Evolutionary conservation across 2,329 filamentous ascomycete genomes (phyloP), one percentile per base, ranked within the genome.

Genomic region (Epichloe typhina): DNA sequence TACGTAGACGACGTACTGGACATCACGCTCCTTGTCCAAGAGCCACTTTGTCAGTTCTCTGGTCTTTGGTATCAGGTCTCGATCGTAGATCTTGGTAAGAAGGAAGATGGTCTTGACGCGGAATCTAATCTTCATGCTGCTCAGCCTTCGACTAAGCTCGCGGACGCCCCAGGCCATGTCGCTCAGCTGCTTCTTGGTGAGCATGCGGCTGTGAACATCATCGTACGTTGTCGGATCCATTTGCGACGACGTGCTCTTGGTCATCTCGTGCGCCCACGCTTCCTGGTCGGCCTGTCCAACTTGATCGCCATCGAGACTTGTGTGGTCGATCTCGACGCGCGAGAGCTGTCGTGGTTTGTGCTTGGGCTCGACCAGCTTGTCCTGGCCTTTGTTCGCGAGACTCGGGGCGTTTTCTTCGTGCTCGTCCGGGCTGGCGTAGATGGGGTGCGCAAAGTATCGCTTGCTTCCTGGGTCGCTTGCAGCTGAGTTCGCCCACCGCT

Each of bases 141-240:
- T 86, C 53, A 97, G 70, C 53, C 87, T 84, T 62, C 95, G 86
- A 33, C 87, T 91, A 52, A 98, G 72, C 67, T 96, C 88, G 46
- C 93, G 77, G 52, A 97, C 93, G 26, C 91, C 90, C 81, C 91
- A 90, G 0, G 91, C 90, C 91, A 98, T 97, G 60, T 97, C 93
- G 13, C 86, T 89, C 41, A 98, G 75, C 67, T 98, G 88, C 65
- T 87, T 89, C 72, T 97, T 97, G 1, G 90, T 96, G 57, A 97
- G 74, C 47, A 96, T 78, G n/a, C 91, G 79, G 53, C 76, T 81
- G 60, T 79, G 75, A 41, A 76, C 58, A 8, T 67, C 62, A 26
- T 66, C 63, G 52, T 66, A 55, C 41, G 62, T 54, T 7, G 60
- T 55, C 11, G 72, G 61, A 52, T 75, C 69, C 39, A 68, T 54